These are phyloP conservation scores for Gaeumannomyces sp. DNA, from an alignment of 2,329 filamentous ascomycete genomes.

Conservation along the genomic window DNA sequence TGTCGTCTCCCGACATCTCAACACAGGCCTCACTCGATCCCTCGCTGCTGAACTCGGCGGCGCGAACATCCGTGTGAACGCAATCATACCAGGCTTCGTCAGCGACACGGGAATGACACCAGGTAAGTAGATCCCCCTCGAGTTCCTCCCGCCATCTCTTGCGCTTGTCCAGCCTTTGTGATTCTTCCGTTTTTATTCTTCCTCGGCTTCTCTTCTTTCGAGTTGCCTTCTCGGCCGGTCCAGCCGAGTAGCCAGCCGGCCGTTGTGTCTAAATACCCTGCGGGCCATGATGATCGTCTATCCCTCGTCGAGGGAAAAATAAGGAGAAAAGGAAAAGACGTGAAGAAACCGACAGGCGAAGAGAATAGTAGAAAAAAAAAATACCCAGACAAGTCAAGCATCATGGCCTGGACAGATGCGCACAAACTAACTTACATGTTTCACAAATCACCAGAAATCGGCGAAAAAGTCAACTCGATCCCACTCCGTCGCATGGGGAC, in stretches of 20 bases:
- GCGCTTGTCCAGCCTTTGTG: constrained; percentile 4
- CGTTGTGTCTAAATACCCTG: background rate
- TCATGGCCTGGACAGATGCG: background rate
- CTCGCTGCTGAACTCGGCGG: constrained; percentile 57
- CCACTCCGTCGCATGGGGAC: constrained; percentile 62
- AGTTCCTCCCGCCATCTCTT: constrained; percentile 2
- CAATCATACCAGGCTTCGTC: constrained; percentile 77
- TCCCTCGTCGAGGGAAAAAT: background rate
- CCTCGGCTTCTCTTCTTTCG: background rate
- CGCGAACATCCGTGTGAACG: constrained; percentile 66
- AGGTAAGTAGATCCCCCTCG: constrained; percentile 39
- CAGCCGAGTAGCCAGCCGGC: background rate
- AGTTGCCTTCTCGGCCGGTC: background rate
- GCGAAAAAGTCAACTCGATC: constrained; percentile 37
- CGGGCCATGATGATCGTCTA: background rate
- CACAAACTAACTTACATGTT: constrained; percentile 11
- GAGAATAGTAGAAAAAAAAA: constrained; percentile 3
- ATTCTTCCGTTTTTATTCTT: background rate
- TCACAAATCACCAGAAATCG: constrained; percentile 6
- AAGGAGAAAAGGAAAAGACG: background rate
- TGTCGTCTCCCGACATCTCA: no score
- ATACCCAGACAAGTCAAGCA: background rate
- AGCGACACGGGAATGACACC: constrained; percentile 68
- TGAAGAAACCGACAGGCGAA: background rate
- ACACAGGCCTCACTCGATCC: constrained; percentile 59